Percentiles rank a stretch among this genome's conserved stretches.
Evolutionary conservation across 305 asterid genomes (phyloP).

Genomic region (Striga hermonthica): DNA sequence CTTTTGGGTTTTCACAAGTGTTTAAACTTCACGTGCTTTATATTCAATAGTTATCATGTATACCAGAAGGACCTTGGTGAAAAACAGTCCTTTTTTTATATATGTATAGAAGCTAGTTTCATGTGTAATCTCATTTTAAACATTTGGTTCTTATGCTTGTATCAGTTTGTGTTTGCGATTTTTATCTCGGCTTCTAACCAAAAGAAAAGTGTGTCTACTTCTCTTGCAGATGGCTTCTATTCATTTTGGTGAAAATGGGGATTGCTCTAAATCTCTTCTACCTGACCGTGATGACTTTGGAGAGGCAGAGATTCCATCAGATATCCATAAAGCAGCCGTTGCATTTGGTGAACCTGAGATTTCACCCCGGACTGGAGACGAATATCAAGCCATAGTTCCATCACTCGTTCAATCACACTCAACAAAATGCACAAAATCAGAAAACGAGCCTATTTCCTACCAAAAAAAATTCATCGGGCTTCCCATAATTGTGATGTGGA

Average conservation of each 20-base stretch:
- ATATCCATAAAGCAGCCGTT: slow-evolving; percentile 4
- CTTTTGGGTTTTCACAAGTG: background rate
- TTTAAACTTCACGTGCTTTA: slow-evolving; percentile 1
- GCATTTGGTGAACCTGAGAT: slow-evolving; percentile 28
- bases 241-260: slow-evolving; percentile 36
- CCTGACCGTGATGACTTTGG: slow-evolving; percentile 30
- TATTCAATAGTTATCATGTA: background rate
- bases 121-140: too few relatives aligned
- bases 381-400: slow-evolving; percentile 61
- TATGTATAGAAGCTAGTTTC: too few relatives aligned
- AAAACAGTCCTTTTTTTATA: too few relatives aligned
- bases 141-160: too few relatives aligned
- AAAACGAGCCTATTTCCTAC: background rate
- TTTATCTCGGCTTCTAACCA: background rate
- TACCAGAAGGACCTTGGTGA: too few relatives aligned
- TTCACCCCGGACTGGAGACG: slow-evolving; percentile 56
- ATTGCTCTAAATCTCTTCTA: slow-evolving; percentile 28
- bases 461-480: slow-evolving; percentile 35
- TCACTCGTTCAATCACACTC: slow-evolving; percentile 22
- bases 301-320: slow-evolving; percentile 28
- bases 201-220: slow-evolving; percentile 6
- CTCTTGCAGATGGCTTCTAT: slow-evolving; percentile 45
- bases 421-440: slow-evolving; percentile 3
- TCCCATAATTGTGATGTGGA: slow-evolving; percentile 40
- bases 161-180: too few relatives aligned